A percentile compares a stretch with the other conserved stretches of the same genome.
These are phyloP conservation scores for Acanthochlamys bracteata DNA, from an alignment of 106 monocot genomes.

Conservation along the genomic window DNA sequence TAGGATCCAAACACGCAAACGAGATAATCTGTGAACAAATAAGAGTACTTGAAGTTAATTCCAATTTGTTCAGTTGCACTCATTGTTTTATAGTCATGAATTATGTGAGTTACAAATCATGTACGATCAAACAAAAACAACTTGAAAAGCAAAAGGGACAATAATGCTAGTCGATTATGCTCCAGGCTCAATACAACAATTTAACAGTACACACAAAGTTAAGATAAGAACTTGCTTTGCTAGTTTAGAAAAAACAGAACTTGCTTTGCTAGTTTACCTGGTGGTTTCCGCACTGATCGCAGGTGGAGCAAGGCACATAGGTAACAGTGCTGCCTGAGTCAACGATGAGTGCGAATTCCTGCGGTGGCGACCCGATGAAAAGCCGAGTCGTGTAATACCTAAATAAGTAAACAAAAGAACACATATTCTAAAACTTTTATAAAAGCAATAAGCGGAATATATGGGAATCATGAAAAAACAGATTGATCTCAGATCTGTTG, in stretches of 20 bases:
- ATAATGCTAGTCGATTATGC: no score
- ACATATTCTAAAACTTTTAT: neutral
- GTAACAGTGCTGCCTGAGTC: slow-evolving; percentile 73
- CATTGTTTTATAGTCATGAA: no score
- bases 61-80: no score
- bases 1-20: no score
- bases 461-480: neutral
- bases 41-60: no score
- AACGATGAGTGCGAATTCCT: slow-evolving; percentile 66
- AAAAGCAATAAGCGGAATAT: neutral
- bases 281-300: slow-evolving; percentile 62
- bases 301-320: slow-evolving; percentile 68
- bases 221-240: neutral
- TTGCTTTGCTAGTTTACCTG: slow-evolving; percentile 26
- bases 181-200: no score
- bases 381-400: slow-evolving; percentile 71
- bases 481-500: neutral
- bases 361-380: slow-evolving; percentile 61
- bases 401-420: neutral
- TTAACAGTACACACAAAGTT: no score
- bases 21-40: no score
- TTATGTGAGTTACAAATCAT: no score
- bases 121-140: no score
- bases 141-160: no score
- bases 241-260: neutral